These are phyloP conservation scores for Karstenula rhodostoma DNA, from an alignment of 2,329 filamentous ascomycete genomes.

Conservation along the genomic window DNA sequence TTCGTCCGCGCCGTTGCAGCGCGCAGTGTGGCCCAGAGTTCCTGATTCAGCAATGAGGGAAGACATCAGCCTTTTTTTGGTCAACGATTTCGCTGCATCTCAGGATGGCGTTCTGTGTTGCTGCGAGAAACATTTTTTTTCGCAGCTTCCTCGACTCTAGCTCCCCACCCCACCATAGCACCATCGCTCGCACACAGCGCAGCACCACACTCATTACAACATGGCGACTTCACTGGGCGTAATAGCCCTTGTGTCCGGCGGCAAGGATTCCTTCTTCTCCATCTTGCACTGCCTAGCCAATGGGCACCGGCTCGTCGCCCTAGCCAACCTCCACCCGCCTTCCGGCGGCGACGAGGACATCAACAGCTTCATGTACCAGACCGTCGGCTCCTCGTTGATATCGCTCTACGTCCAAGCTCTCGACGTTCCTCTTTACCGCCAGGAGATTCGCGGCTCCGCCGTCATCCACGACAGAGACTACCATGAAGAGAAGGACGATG, in stretches of 20 bases:
- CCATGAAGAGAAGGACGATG: conserved; percentile 63
- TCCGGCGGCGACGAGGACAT: conserved; percentile 67
- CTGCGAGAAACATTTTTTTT: conserved; percentile 4
- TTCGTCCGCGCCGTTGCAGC: background rate
- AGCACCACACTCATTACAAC: conserved; percentile 24
- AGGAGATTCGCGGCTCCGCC: conserved; percentile 75
- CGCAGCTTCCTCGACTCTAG: conserved; percentile 8
- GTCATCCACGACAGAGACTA: conserved; percentile 79
- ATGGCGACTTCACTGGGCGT: conserved; percentile 57
- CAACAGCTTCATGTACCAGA: conserved; percentile 99
- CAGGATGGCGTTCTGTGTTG: background rate
- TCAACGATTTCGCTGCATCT: background rate
- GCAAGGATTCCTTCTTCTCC: conserved; percentile 96
- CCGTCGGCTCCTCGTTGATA: conserved; percentile 86
- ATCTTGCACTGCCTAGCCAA: conserved; percentile 88
- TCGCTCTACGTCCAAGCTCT: conserved; percentile 84
- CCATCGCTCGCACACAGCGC: background rate
- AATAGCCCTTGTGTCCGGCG: conserved; percentile 91
- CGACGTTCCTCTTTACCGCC: conserved; percentile 82
- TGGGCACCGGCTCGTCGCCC: conserved; percentile 83
- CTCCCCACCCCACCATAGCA: conserved; percentile 4
- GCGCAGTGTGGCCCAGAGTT: background rate
- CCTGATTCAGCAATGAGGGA: background rate
- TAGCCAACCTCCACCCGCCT: conserved; percentile 84
- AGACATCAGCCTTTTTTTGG: background rate